A percentile compares a stretch with the other conserved stretches of the same genome.
phyloP scores from a whole-genome alignment of 257 asterid genomes.

The Lavandula angustifolia region DNA sequence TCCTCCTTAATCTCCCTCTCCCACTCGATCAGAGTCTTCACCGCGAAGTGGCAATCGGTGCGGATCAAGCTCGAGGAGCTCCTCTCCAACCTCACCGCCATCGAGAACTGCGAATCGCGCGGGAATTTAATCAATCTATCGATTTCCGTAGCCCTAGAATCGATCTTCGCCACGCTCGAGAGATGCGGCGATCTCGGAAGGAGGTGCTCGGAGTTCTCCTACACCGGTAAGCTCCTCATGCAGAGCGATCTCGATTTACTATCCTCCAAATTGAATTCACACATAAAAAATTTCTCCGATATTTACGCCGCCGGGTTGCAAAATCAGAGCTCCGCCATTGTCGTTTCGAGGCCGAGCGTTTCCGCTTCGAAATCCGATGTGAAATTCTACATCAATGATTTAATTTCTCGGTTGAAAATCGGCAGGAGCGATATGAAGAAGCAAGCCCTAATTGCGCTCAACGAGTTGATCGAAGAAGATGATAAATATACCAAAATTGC shows the following conservation, averaged over 20 bases:
- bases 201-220: conserved; percentile 58
- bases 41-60: conserved; percentile 66
- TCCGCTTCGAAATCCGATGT: conserved; percentile 77
- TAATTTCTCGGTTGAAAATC: conserved; percentile 66
- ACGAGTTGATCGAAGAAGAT: conserved; percentile 63
- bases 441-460: conserved; percentile 60
- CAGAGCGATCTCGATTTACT: conserved; percentile 82
- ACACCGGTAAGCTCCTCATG: conserved; percentile 82
- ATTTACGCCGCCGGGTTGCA: conserved; percentile 71
- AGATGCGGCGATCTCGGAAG: conserved; percentile 51
- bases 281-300: conserved; percentile 50
- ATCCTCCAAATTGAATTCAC: conserved; percentile 52
- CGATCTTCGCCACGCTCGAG: conserved; percentile 51
- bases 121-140: conserved; percentile 57
- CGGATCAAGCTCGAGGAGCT: conserved; percentile 73
- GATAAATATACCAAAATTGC: conserved; percentile 61
- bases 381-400: conserved; percentile 62
- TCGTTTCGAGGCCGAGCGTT: conserved; percentile 63
- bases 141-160: conserved; percentile 47
- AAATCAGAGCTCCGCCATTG: conserved; percentile 62
- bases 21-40: conserved; percentile 62
- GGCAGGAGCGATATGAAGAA: conserved; percentile 79
- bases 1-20: conserved; percentile 68
- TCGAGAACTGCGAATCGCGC: conserved; percentile 57
- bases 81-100: conserved; percentile 58